phyloP scores from a whole-genome alignment of 192 early-diverging fungal genomes.

The Coemansia sp. region DNA sequence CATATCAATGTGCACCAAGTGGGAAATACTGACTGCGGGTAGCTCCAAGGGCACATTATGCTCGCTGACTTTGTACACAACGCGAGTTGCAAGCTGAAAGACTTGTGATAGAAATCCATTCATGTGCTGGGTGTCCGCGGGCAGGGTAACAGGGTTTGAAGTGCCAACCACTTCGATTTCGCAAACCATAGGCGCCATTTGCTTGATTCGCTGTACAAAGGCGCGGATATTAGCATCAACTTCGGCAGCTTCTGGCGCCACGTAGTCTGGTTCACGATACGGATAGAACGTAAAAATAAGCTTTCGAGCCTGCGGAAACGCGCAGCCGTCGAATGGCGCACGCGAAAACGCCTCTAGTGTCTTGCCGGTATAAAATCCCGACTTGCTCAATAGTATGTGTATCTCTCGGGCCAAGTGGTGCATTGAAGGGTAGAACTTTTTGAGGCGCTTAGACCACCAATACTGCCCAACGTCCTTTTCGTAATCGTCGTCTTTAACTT shows the following conservation, averaged over 20 bases:
- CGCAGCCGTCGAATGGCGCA: not conserved
- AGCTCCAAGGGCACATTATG: not conserved
- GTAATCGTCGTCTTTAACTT: not conserved
- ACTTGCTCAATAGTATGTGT: not conserved
- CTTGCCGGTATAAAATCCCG: not conserved
- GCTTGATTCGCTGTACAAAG: not conserved
- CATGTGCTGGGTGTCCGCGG: not conserved
- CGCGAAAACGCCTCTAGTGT: not conserved
- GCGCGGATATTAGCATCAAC: not conserved
- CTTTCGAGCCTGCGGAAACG: not conserved
- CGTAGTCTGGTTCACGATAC: not conserved
- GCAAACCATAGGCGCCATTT: not conserved
- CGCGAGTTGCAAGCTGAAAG: not conserved
- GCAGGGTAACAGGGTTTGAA: not conserved
- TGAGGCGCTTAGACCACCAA: conserved; percentile 1
- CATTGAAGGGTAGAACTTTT: not conserved
- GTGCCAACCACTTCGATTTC: not conserved
- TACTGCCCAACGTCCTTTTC: not conserved
- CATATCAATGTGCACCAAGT: not conserved
- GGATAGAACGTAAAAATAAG: not conserved
- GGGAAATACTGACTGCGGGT: not conserved
- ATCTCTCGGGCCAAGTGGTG: not conserved
- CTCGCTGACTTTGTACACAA: not conserved
- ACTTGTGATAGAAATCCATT: not conserved
- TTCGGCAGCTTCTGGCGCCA: not conserved